Evolutionary conservation across 192 early-diverging fungal species (phyloP).

Genomic region (Mortierella antarctica): DNA sequence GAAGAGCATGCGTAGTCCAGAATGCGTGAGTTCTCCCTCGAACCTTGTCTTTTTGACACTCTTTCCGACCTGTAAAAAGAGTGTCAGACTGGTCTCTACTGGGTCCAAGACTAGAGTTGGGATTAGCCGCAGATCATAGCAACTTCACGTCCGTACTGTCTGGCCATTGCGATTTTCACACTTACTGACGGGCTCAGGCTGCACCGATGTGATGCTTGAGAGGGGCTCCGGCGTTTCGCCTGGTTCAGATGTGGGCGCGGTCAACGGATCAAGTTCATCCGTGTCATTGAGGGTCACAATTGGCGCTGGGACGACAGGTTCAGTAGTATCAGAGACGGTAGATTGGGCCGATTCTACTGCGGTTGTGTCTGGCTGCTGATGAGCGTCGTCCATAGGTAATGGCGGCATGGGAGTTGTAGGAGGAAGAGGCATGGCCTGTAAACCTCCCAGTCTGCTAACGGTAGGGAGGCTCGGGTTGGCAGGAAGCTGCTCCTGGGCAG

Average conservation of each 20-base stretch:
- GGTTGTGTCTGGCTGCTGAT: not conserved
- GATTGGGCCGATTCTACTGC: not conserved
- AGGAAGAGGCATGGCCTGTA: conserved; percentile 19
- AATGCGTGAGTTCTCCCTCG: conserved; percentile 63
- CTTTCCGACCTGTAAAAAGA: conserved; percentile 74
- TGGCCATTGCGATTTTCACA: not conserved
- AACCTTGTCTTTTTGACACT: conserved; percentile 67
- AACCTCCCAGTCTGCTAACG: not conserved
- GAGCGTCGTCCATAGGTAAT: not conserved
- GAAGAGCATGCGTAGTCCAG: conserved; percentile 74
- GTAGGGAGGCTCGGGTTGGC: not conserved
- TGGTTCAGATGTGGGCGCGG: no score
- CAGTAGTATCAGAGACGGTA: not conserved
- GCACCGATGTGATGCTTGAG: no score
- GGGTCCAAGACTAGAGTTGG: conserved; percentile 4
- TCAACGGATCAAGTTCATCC: no score
- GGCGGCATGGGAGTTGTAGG: not conserved
- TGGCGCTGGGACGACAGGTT: not conserved
- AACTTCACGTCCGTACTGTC: not conserved
- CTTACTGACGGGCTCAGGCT: not conserved
- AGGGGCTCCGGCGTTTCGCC: no score
- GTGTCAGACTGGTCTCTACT: conserved; percentile 39
- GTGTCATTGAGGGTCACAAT: no score
- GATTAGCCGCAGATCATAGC: not conserved
- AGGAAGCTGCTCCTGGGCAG: not conserved